phyloP scores from a whole-genome alignment of 208 protist genomes.

The Trypanosoma melophagium region DNA sequence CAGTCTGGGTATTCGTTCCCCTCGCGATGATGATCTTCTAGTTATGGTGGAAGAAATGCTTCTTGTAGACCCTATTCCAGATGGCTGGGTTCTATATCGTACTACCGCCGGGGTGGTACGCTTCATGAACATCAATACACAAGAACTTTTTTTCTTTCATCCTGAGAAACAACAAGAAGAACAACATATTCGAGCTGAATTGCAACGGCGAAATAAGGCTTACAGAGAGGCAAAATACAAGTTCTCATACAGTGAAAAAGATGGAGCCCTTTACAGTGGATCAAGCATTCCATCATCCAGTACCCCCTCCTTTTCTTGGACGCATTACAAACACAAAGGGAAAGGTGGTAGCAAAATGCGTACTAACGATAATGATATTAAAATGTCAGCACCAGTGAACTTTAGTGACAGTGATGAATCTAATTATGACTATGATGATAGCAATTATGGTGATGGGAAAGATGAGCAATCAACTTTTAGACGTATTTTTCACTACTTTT shows the following conservation, averaged over 20 bases:
- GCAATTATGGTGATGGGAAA: not conserved
- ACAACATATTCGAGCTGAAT: slow-evolving; percentile 60
- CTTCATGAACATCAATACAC: slow-evolving; percentile 89
- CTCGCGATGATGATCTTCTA: slow-evolving; percentile 84
- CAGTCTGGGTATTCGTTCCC: slow-evolving; percentile 77
- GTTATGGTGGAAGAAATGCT: slow-evolving; percentile 82
- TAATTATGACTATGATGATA: too few relatives aligned
- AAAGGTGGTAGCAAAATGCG: not conserved
- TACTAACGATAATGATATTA: not conserved
- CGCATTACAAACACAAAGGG: not conserved
- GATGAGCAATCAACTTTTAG: slow-evolving; percentile 32
- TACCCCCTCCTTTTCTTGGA: not conserved
- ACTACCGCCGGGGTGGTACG: slow-evolving; percentile 83
- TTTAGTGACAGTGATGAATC: too few relatives aligned
- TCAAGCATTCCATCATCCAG: not conserved
- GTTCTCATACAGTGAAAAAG: slow-evolving; percentile 67
- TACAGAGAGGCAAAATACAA: slow-evolving; percentile 76
- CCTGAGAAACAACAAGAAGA: slow-evolving; percentile 69
- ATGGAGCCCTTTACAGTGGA: not conserved
- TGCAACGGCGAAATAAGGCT: slow-evolving; percentile 68
- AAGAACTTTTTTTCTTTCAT: slow-evolving; percentile 87
- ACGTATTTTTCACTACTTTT: slow-evolving; percentile 33
- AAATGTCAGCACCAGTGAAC: not conserved
- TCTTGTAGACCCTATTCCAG: slow-evolving; percentile 77
- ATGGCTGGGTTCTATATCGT: slow-evolving; percentile 88